Conservation (phyloP, 352 stramenopile genomes). For the Thraustochytrium sp. region DNA sequence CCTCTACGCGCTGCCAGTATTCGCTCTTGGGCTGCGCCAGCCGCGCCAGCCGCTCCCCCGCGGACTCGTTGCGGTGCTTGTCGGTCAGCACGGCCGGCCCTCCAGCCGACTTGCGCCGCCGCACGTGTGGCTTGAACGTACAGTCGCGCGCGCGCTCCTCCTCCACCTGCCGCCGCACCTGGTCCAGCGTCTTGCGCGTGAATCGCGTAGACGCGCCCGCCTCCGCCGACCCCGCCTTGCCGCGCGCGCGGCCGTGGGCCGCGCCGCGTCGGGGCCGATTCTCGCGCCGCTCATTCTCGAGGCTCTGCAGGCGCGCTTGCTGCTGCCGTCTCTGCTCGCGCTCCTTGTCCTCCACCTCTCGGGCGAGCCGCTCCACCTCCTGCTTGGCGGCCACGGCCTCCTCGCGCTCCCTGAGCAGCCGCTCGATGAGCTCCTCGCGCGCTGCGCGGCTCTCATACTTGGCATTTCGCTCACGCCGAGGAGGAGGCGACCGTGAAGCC, state of each 20-base stretch:
- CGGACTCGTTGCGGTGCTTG: background rate
- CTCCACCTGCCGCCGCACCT: conserved; percentile 15
- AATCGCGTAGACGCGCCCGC: background rate
- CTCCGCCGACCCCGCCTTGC: background rate
- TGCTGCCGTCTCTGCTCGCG: background rate
- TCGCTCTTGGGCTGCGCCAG: conserved; percentile 25
- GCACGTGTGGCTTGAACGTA: background rate
- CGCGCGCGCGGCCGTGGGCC: too few species aligned
- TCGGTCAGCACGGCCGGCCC: background rate
- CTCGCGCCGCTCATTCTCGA: background rate
- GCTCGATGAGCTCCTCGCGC: conserved; percentile 3
- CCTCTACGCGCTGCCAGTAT: conserved; percentile 5
- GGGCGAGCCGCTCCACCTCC: background rate
- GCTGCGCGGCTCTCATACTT: background rate
- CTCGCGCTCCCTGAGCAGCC: conserved; percentile 11
- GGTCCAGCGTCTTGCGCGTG: conserved; percentile 5
- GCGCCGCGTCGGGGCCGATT: background rate
- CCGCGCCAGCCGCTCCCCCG: background rate
- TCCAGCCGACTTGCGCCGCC: background rate
- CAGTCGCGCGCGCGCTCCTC: background rate
- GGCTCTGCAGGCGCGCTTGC: background rate
- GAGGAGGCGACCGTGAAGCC: too few species aligned
- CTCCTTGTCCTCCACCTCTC: background rate
- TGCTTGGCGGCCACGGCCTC: background rate
- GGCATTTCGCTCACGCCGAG: background rate